phyloP scores from a whole-genome alignment of 768 basidiomycete species.

The Dioszegia aurantiaca region DNA sequence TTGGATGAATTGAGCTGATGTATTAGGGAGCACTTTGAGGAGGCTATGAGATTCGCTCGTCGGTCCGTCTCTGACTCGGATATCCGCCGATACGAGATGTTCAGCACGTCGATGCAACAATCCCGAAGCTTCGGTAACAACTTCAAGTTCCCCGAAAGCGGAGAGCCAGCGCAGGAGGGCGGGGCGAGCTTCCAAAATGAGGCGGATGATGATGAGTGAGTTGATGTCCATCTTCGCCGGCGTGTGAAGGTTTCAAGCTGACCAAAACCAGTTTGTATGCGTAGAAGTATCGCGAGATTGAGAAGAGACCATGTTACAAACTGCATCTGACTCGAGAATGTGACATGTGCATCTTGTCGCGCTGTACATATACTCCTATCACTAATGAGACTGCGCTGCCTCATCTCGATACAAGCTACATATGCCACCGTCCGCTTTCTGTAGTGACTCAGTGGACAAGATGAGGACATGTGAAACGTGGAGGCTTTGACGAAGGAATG shows the following conservation, averaged over 20 bases:
- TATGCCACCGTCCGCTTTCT: no score
- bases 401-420: no score
- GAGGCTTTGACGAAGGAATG: no score
- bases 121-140: conserved; percentile 71
- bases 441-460: no score
- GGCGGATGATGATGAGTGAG: conserved; percentile 73
- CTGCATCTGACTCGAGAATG: conserved; percentile 1
- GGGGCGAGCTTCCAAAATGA: conserved; percentile 64
- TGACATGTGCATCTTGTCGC: no score
- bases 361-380: no score
- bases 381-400: no score
- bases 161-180: conserved; percentile 52
- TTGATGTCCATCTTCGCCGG: neutral
- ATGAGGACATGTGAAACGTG: no score
- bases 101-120: conserved; percentile 63
- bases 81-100: conserved; percentile 96
- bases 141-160: conserved; percentile 94
- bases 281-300: conserved; percentile 44
- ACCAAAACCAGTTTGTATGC: conserved; percentile 63
- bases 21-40: conserved; percentile 87
- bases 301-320: neutral
- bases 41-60: conserved; percentile 96
- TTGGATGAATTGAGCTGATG: conserved; percentile 12
- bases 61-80: conserved; percentile 95
- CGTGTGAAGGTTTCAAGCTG: conserved; percentile 3